Evolutionary conservation across 1,284 basidiomycete genomes (phyloP).

Genomic region (Microbotryomycetes sp.): DNA sequence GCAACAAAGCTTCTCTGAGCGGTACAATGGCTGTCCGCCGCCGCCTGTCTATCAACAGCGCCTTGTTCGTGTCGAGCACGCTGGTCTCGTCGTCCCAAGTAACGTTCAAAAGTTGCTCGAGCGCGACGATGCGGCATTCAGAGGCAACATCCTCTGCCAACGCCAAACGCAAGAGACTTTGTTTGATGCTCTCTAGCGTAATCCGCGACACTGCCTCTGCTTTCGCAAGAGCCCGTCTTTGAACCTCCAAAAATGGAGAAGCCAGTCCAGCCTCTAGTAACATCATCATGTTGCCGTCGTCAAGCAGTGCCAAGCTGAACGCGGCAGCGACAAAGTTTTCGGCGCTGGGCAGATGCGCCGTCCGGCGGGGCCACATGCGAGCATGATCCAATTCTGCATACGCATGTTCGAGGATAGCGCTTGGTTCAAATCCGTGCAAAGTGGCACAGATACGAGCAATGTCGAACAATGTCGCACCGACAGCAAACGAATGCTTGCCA

Average conservation of each 20-base stretch:
- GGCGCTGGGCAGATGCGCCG: conserved; percentile 16
- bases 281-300: not conserved
- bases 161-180: not conserved
- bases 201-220: too few species aligned
- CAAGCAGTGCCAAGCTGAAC: conserved; percentile 8
- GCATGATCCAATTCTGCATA: conserved; percentile 1
- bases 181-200: not conserved
- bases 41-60: not conserved
- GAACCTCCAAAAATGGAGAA: conserved; percentile 16
- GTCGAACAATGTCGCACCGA: conserved; percentile 12
- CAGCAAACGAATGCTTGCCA: conserved; percentile 10
- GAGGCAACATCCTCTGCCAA: conserved; percentile 5
- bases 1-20: conserved; percentile 21
- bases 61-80: not conserved
- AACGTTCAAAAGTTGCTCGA: conserved; percentile 1
- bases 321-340: conserved; percentile 22
- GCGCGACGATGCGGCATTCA: conserved; percentile 9
- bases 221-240: conserved; percentile 5
- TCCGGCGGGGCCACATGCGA: not conserved
- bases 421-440: not conserved
- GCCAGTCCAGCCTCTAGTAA: conserved; percentile 5
- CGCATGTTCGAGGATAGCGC: not conserved
- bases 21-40: conserved; percentile 13
- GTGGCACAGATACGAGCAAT: conserved; percentile 11
- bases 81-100: not conserved